Base-by-base conservation (phyloP, 2,329 filamentous ascomycete genomes). In the Hymenoscyphus albidus region DNA sequence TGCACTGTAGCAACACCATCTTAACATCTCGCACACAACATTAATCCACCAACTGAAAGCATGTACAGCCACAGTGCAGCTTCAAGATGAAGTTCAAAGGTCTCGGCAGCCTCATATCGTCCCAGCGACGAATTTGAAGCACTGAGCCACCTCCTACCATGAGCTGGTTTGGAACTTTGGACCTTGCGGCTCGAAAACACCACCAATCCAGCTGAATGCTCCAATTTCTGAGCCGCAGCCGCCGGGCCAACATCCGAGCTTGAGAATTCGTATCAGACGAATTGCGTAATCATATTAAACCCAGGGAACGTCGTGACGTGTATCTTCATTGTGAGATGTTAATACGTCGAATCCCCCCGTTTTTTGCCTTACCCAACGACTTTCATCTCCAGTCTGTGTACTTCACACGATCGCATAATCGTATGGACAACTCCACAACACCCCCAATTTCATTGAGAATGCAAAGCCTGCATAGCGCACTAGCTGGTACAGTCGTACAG, bases 131-230 rank as follows among this genome's bases (percentile, higher is more conserved):
- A 44, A 42, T 35, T 56, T 40, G 54, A 62, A 10, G 35, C 35
- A n/a, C 60, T 62, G 48, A 48, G 60, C 60, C 60, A 22, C 32
- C 31, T 56, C 60, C 51, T 54, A 14, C 48, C 35, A 42, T 3
- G 42, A 55, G 60, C 60, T 32, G 22, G 31, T 62, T 56, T 62
- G 14, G 31, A 31, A 13, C 14, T 27, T 32, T 32, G 59, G 18
- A 9, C 9, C n/a, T 27, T 22, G 22, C 44, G 5, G 42, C 42
- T 48, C 42, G 16, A 48, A 48, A 18, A 54, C 22, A 44, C 31
- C 31, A 35, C n/a, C n/a, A 61, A 16, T 22, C 40, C 5, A 35
- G 2, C 12, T 18, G 13, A 61, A 51, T 38, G 42, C 59, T 35
- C 4, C 59, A 54, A 58, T 27, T 27, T 27, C 27, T 27, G 27